Evolutionary conservation across 2,329 filamentous ascomycete species (phyloP), one percentile per base, ranked within the genome.

Genomic region (Rhynchosporium secalis): DNA sequence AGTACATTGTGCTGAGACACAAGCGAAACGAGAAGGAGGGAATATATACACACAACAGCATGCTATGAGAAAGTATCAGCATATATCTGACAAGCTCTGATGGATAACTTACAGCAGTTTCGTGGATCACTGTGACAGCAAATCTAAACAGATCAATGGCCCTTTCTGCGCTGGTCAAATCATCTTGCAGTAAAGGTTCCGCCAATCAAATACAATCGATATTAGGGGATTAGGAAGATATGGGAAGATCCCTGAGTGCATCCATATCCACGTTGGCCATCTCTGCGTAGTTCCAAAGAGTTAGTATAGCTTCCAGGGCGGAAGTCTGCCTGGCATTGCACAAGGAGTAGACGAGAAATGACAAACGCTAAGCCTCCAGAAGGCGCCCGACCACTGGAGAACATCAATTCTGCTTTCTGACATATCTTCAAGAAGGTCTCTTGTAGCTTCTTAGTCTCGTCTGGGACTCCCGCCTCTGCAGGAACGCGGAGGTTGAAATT

Each of bases 171-270:
- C 38, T 29, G 15, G 40, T 45, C 20, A 56, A 28, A 5, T 29
- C 43, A 56, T 56, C 10, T 29, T 29, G 58, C 15, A 63, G n/a
- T n/a, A 63, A 43, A 12, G 57, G 33, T 6, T 56, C 46, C 3
- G 60, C 10, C 15, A 51, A 28, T 43, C 55, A 60, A 55, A 36
- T 4, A 20, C 52, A 2, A 56, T 33, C 26, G 20, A 56, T 43
- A 56, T 28, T 43, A 8, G 9, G 43, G 7, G 20, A 1, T 7
- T 7, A 6, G 43, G 2, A 8, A 2, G 9, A n/a, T 26, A 46
- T 28, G 1, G 43, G 4, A n/a, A 4, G n/a, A 3, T 28, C 8
- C 8, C 4, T 10, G 43, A 28, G 20, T 20, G 26, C 4, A 28
- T 10, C n/a, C 43, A 28, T 46, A 46, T 3, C n/a, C 9, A 5